Percentiles rank a stretch among this genome's conserved stretches.
These are phyloP conservation scores for Aspergillus ustus DNA, from an alignment of 2,329 filamentous ascomycete genomes.

Conservation along the genomic window DNA sequence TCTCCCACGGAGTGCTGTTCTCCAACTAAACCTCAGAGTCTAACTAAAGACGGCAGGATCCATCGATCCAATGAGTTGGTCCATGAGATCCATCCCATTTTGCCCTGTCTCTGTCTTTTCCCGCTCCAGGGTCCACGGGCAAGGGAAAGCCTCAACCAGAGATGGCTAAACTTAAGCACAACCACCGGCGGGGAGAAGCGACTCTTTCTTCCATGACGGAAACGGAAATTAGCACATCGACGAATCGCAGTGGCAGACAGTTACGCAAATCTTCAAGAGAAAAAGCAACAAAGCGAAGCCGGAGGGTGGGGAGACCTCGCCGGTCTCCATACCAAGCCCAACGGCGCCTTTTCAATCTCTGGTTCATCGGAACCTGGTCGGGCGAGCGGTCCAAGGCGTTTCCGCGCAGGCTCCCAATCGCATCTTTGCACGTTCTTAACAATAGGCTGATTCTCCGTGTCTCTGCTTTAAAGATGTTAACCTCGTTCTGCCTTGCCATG, in stretches of 20 bases:
- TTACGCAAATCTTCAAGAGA: slow-evolving; percentile 9
- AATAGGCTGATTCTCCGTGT: not conserved
- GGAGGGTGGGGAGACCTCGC: not conserved
- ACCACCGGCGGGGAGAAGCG: slow-evolving; percentile 3
- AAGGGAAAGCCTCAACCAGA: slow-evolving; percentile 12
- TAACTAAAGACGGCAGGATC: slow-evolving; percentile 3
- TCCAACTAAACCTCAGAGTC: not conserved
- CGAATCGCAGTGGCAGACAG: not conserved
- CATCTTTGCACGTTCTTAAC: not conserved
- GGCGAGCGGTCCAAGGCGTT: slow-evolving; percentile 4
- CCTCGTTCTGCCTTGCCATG: slow-evolving; percentile 9
- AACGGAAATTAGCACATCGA: slow-evolving; percentile 1
- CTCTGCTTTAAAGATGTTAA: not conserved
- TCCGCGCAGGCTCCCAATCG: not conserved
- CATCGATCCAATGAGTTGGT: slow-evolving; percentile 2
- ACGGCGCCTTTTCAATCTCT: slow-evolving; percentile 8
- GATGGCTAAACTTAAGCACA: slow-evolving; percentile 10
- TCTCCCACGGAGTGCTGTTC: not conserved
- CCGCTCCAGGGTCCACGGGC: slow-evolving; percentile 1
- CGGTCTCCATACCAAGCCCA: slow-evolving; percentile 17
- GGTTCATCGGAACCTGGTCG: slow-evolving; percentile 8
- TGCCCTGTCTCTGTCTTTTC: not conserved
- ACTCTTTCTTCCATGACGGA: not conserved
- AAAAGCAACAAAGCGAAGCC: slow-evolving; percentile 6
- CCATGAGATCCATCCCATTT: not conserved